Evolutionary conservation across 495 filamentous ascomycete species (phyloP), one percentile per base, ranked within the genome.

Genomic region (Aspergillus sclerotioniger): DNA sequence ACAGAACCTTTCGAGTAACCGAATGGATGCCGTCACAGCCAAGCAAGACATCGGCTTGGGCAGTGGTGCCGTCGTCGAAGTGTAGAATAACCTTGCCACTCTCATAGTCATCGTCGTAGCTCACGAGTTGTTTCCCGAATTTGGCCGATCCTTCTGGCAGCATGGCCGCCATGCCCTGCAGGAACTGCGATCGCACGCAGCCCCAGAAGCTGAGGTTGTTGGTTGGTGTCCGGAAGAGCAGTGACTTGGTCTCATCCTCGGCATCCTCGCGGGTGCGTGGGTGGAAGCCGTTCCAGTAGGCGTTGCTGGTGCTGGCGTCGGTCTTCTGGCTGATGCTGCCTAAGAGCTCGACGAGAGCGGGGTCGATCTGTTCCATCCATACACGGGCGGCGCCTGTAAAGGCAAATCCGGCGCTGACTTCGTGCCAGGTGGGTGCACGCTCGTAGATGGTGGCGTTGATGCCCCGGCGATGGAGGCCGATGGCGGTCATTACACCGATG

Each of bases 11-110:
- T 3, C 81, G 69, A 2, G 77, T 76, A 45, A 65, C 65, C 0
- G 82, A 84, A 46, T 78, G 81, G 47, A 86, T 79, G 0, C 83
- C 83, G 58, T 86, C 83, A 57, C 81, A 84, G 3, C 81, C 82
- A 28, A 86, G 68, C 2, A 62, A 56, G 47, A 35, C 78, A 56
- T 81, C 78, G 10, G 78, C 80, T 52, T 76, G 68, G 0, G 74
- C 84, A 7, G 62, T 75, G 0, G 67, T 80, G 12, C 84, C 83
- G 65, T 89, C 85, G 0, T 62, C 62, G 54, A 89, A 88, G 12
- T 67, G 61, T 29, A 85, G 58, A 1, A 75, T 43, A 5, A 80
- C 61, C 17, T 74, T 1, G 10, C 44, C 17, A 12, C 4, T 6
- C 20, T 21, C 12, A 6, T 68, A 56, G 21, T 57, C 56, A 3